Conservation (phyloP, 257 asterid species). For the Fraxinus cuspidata region DNA sequence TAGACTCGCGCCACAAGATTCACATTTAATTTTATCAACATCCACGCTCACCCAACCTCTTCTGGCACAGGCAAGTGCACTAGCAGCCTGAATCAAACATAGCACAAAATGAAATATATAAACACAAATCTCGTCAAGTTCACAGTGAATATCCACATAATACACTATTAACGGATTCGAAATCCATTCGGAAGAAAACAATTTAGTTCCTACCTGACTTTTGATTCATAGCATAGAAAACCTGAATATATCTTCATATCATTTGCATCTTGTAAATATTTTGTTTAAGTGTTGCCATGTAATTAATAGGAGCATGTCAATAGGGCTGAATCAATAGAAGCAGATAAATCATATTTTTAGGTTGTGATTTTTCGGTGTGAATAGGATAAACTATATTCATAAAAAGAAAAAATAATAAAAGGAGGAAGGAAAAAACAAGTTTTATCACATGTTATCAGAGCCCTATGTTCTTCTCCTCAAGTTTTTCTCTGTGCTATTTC, state of each 20-base stretch:
- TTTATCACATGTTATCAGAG: background rate
- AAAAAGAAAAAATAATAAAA: background rate
- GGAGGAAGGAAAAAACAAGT: background rate
- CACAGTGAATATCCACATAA: background rate
- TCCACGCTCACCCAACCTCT: conserved; percentile 97
- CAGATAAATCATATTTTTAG: background rate
- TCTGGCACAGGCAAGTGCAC: conserved; percentile 93
- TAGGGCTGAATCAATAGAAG: background rate
- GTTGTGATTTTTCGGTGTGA: background rate
- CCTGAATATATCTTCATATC: background rate
- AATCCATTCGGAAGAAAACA: background rate
- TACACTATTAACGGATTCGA: background rate
- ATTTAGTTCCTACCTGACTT: background rate
- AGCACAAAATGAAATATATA: conserved; percentile 26
- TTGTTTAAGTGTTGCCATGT: background rate
- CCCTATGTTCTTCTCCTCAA: background rate
- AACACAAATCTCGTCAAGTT: conserved; percentile 6
- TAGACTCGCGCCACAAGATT: conserved; percentile 84
- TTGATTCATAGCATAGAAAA: background rate
- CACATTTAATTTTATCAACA: conserved; percentile 86
- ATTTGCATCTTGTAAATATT: background rate
- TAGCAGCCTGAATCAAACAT: conserved; percentile 66
- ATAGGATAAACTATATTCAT: background rate
- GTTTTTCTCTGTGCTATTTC: background rate
- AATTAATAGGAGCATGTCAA: background rate